phyloP scores from a whole-genome alignment of 2,329 filamentous ascomycete genomes.

The Dactylonectria estremocensis region DNA sequence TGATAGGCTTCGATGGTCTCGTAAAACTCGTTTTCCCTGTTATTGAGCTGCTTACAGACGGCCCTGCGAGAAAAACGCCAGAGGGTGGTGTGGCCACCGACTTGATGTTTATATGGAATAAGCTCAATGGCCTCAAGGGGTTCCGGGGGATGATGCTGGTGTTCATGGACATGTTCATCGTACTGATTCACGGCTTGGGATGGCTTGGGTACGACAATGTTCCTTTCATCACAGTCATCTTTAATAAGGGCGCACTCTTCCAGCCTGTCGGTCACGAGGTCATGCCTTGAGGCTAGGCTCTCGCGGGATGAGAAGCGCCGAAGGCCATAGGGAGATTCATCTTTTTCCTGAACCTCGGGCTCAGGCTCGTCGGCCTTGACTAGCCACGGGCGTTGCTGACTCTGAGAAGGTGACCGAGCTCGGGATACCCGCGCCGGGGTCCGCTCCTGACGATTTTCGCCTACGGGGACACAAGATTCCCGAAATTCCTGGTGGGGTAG shows the following conservation, averaged over 20 bases:
- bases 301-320: slow-evolving; percentile 50
- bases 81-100: slow-evolving; percentile 95
- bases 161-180: slow-evolving; percentile 67
- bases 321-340: slow-evolving; percentile 41
- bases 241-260: slow-evolving; percentile 59
- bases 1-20: slow-evolving; percentile 94
- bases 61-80: slow-evolving; percentile 96
- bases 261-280: slow-evolving; percentile 52
- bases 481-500: slow-evolving; percentile 78
- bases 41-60: slow-evolving; percentile 98
- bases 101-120: slow-evolving; percentile 97
- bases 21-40: slow-evolving; percentile 98
- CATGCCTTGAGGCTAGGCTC: slow-evolving; percentile 47
- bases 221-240: slow-evolving; percentile 60
- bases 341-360: slow-evolving; percentile 49
- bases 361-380: slow-evolving; percentile 70
- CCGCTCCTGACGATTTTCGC: slow-evolving; percentile 51
- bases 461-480: slow-evolving; percentile 47
- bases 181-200: slow-evolving; percentile 59
- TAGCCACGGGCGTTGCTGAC: slow-evolving; percentile 66
- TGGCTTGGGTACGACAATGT: slow-evolving; percentile 48
- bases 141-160: slow-evolving; percentile 66
- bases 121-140: slow-evolving; percentile 94
- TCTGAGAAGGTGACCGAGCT: slow-evolving; percentile 60
- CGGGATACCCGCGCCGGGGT: slow-evolving; percentile 63